Evolutionary conservation across 2,329 filamentous ascomycete genomes (phyloP), one percentile per base, ranked within the genome.

Genomic region (Talaromyces sp.): DNA sequence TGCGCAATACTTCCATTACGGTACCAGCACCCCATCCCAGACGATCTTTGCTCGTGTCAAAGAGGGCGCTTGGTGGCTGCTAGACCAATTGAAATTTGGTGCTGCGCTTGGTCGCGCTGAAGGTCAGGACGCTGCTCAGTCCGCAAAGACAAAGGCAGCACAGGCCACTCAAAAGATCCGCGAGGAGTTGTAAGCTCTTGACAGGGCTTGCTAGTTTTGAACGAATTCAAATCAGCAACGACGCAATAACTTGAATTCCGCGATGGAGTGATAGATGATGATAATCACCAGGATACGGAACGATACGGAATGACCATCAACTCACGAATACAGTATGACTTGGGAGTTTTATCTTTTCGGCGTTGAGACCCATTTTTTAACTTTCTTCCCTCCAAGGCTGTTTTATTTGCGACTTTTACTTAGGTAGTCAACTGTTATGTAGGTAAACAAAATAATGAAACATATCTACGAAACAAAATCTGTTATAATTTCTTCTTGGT

Each of bases 1-100:
- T 69, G 83, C 85, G 23, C 90, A 88, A 23, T 92, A 88, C 75
- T 93, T 92, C 81, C 85, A 84, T 70, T 90, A 93, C 69, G 90
- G 90, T 59, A 90, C 88, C 5, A 84, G 82, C 8, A 83, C 83
- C 31, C 88, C 90, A 14, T 77, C 83, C 58, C 85, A 81, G 58
- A 90, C 88, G 6, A 76, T 91, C 55, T 84, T 86, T 66, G 87
- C 86, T 71, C 88, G 88, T 75, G 69, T 91, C 63, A 74, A 78
- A 67, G 74, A 76, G 44, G 73, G 75, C 46, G 68, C 76, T 23
- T 73, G 81, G 67, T 84, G 82, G 81, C 68, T 80, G 25, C 61
- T 81, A 62, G 77, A 80, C 39, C 80, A 83, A 69, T 65, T 83
- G 60, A 80, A 76, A 69, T 73, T 81, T 39, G 81, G 80, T 35